Percentiles rank a stretch among this genome's conserved stretches.
Conservation (phyloP, 2,329 filamentous ascomycete genomes). For the Talaromyces sp. region DNA sequence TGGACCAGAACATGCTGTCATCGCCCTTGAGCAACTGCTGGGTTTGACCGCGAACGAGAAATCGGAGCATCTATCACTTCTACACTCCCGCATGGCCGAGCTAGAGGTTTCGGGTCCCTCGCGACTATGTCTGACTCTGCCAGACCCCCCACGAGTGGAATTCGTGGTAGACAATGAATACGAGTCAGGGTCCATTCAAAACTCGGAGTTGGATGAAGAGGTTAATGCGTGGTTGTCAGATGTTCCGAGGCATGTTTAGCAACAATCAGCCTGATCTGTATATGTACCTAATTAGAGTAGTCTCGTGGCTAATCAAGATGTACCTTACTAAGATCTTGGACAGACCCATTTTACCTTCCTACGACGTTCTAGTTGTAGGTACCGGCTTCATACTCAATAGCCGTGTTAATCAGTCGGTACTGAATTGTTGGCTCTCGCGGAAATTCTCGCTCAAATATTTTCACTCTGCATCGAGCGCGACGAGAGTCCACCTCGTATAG, state of each 20-base stretch:
- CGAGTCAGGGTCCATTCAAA: neutral
- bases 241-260: neutral
- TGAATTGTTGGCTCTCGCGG: neutral
- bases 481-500: neutral
- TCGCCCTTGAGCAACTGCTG: slow-evolving; percentile 9
- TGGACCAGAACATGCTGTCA: slow-evolving; percentile 9
- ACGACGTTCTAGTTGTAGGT: neutral
- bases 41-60: slow-evolving; percentile 1
- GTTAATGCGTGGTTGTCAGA: neutral
- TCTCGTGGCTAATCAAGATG: neutral
- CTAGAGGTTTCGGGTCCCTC: neutral
- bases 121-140: neutral
- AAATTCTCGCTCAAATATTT: slow-evolving; percentile 11
- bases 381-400: neutral
- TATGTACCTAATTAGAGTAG: neutral
- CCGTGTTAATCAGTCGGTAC: neutral
- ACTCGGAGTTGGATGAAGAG: neutral
- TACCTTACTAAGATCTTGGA: neutral
- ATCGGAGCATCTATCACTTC: slow-evolving; percentile 9
- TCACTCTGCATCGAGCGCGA: neutral
- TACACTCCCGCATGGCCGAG: slow-evolving; percentile 8
- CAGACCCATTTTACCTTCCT: neutral
- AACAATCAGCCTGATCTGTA: neutral
- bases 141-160: neutral
- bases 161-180: neutral